A percentile compares a stretch with the other conserved stretches of the same genome.
These are phyloP conservation scores for Zasmidium cellare DNA, from an alignment of 2,329 filamentous ascomycete species.

Conservation along the genomic window DNA sequence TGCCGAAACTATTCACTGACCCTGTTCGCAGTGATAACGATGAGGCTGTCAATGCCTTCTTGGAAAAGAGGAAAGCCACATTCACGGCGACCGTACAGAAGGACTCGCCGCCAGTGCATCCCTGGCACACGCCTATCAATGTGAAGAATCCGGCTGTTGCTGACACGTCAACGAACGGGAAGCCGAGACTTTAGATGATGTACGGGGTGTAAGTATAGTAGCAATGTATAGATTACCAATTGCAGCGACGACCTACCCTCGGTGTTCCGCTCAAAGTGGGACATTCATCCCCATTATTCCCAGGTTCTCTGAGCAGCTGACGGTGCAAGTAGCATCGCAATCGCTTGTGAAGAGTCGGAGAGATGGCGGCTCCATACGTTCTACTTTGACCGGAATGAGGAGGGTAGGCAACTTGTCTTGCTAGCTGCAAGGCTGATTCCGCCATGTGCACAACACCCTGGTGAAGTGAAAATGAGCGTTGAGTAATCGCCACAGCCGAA, in stretches of 20 bases:
- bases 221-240: background rate
- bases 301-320: too few species aligned
- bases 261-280: too few species aligned
- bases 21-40: constrained; percentile 17
- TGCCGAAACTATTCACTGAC: background rate
- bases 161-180: constrained; percentile 17
- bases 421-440: too few species aligned
- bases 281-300: too few species aligned
- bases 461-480: too few species aligned
- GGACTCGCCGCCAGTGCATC: constrained; percentile 21
- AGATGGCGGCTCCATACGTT: too few species aligned
- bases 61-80: constrained; percentile 20
- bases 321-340: too few species aligned
- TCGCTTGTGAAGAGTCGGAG: too few species aligned
- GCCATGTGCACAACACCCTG: too few species aligned
- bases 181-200: constrained; percentile 15
- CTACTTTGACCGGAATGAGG: too few species aligned
- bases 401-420: too few species aligned
- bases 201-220: background rate
- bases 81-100: constrained; percentile 20
- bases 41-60: constrained; percentile 22
- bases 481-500: too few species aligned
- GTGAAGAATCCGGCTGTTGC: constrained; percentile 19
- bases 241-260: background rate
- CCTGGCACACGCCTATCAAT: constrained; percentile 19